Conservation (phyloP, 129 eudicot species). For the Erigeron canadensis region DNA sequence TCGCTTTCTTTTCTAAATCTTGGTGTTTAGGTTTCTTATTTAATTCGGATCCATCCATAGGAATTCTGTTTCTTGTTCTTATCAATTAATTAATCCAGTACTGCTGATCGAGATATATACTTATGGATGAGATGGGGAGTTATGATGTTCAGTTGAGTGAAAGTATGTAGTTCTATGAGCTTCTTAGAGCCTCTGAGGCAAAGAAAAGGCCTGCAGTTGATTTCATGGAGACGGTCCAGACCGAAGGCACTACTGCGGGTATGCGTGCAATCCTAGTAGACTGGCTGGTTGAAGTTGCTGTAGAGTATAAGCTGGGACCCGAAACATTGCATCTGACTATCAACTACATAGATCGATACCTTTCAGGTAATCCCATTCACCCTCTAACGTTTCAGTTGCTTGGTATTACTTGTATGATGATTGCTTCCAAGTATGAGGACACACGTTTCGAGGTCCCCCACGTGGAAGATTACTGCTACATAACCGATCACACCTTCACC, state of each 20-base stretch:
- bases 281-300: conserved; percentile 99
- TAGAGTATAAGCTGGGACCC: conserved; percentile 89
- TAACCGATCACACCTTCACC: conserved; percentile 77
- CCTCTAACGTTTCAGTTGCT: conserved; percentile 93
- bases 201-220: conserved; percentile 77
- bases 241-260: conserved; percentile 82
- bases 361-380: conserved; percentile 83
- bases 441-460: conserved; percentile 96
- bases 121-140: too few species aligned
- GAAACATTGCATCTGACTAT: conserved; percentile 86
- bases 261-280: conserved; percentile 90
- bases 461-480: conserved; percentile 96
- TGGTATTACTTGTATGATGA: conserved; percentile 98
- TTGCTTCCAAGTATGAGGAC: conserved; percentile 95
- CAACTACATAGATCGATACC: conserved; percentile 89
- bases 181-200: conserved; percentile 84
- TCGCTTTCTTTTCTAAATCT: too few species aligned
- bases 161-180: too few species aligned
- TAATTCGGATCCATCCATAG: too few species aligned
- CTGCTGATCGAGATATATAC: too few species aligned
- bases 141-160: too few species aligned
- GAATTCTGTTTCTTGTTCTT: too few species aligned
- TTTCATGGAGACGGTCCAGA: conserved; percentile 90
- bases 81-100: too few species aligned
- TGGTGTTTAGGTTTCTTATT: too few species aligned